Percentiles rank a stretch among this genome's conserved stretches.
Evolutionary conservation across 2,329 filamentous ascomycete species (phyloP).

Genomic region (Cercospora zeina): DNA sequence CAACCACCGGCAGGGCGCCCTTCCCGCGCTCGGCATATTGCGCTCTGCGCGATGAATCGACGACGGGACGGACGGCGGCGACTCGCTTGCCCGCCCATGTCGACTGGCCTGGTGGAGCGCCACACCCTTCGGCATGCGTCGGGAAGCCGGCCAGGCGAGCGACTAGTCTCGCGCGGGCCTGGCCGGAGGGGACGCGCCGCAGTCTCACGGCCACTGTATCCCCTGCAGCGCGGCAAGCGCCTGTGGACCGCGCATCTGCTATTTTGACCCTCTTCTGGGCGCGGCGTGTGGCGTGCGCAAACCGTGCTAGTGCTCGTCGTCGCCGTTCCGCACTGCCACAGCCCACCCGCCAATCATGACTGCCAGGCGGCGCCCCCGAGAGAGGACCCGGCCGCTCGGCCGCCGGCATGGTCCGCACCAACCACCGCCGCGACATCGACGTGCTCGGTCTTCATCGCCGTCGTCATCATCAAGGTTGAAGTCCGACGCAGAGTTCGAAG

Average conservation of each 20-base stretch:
- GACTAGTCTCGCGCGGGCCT: no score
- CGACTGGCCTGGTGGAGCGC: no score
- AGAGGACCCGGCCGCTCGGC: background rate
- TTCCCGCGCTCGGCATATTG: slow-evolving; percentile 7
- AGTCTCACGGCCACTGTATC: slow-evolving; percentile 8
- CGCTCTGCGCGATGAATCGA: background rate
- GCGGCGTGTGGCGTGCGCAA: background rate
- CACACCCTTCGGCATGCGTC: slow-evolving; percentile 5
- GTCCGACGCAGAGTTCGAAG: background rate
- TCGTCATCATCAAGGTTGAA: background rate
- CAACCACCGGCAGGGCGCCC: background rate
- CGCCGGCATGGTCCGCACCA: slow-evolving; percentile 1
- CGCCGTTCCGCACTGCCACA: background rate
- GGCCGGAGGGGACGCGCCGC: background rate
- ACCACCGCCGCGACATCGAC: slow-evolving; percentile 5
- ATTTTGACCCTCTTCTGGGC: background rate
- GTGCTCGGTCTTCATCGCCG: no score
- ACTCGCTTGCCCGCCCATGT: background rate
- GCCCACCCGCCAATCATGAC: background rate
- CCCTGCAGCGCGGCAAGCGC: slow-evolving; percentile 24
- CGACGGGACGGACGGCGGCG: no score
- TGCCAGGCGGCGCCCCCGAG: slow-evolving; percentile 10
- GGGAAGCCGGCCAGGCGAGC: slow-evolving; percentile 5
- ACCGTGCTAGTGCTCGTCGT: background rate
- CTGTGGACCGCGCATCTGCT: slow-evolving; percentile 7